phyloP scores from a whole-genome alignment of 495 filamentous ascomycete genomes.

The Penicillium tannophilum region DNA sequence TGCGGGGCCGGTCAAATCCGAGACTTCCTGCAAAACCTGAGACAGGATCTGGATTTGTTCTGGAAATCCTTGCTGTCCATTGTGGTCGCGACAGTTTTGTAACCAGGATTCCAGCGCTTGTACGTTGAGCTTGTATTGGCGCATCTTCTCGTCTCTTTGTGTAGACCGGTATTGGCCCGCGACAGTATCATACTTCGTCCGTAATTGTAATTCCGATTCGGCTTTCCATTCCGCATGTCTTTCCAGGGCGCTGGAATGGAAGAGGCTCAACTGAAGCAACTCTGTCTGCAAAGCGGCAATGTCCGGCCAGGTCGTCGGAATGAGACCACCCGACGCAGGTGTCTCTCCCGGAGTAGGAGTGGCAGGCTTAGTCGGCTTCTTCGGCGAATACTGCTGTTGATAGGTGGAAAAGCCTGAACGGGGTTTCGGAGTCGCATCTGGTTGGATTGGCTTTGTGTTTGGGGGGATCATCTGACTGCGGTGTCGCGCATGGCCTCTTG shows the following conservation, averaged over 20 bases:
- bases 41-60: constrained; percentile 49
- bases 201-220: constrained; percentile 36
- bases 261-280: constrained; percentile 69
- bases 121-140: constrained; percentile 44
- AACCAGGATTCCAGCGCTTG: constrained; percentile 45
- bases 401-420: constrained; percentile 63
- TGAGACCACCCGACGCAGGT: constrained; percentile 20
- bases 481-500: constrained; percentile 38
- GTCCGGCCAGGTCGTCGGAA: constrained; percentile 55
- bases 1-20: constrained; percentile 29
- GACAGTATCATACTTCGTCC: constrained; percentile 43
- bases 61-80: constrained; percentile 32
- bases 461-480: constrained; percentile 38
- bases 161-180: constrained; percentile 36
- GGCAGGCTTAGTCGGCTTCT: constrained; percentile 62
- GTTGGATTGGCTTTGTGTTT: constrained; percentile 16
- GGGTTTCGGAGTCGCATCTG: constrained; percentile 28
- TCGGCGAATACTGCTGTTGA: constrained; percentile 71
- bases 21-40: constrained; percentile 44
- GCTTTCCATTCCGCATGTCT: constrained; percentile 39
- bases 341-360: constrained; percentile 35
- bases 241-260: constrained; percentile 54
- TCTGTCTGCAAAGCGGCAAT: constrained; percentile 67
- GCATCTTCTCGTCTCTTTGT: constrained; percentile 37
- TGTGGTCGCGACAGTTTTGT: constrained; percentile 33